Percentiles rank a stretch among this genome's conserved stretches.
Conservation (phyloP, 106 monocot species). For the Dioscorea alata region DNA sequence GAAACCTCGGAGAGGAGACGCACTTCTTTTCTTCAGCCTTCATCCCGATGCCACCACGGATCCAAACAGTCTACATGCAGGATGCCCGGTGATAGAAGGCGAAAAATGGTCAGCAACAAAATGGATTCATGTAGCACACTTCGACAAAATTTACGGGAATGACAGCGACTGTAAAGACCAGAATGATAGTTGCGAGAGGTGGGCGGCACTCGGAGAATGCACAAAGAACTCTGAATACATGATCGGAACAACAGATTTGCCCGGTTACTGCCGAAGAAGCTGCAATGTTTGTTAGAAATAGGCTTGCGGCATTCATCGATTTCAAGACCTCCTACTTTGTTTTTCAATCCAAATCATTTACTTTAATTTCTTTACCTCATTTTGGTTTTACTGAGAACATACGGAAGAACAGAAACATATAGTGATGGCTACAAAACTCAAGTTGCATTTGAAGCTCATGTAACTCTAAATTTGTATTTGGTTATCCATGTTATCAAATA, state of each 20-base stretch:
- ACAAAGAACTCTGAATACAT: conserved; percentile 85
- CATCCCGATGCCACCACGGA: conserved; percentile 68
- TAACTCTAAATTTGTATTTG: no score
- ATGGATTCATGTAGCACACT: conserved; percentile 93
- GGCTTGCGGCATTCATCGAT: neutral
- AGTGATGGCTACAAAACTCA: neutral
- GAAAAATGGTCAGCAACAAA: conserved; percentile 99
- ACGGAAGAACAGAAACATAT: neutral
- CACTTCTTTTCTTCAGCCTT: conserved; percentile 94
- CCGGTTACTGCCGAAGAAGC: conserved; percentile 79
- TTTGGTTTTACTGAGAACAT: neutral
- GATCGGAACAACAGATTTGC: conserved; percentile 64
- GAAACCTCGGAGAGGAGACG: conserved; percentile 84
- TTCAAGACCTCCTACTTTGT: neutral
- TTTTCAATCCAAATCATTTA: neutral
- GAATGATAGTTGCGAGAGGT: conserved; percentile 62
- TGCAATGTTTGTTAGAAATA: conserved; percentile 60
- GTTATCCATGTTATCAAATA: no score
- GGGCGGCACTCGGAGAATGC: conserved; percentile 91
- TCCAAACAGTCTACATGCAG: conserved; percentile 65
- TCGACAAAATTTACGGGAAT: conserved; percentile 35
- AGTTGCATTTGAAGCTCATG: no score
- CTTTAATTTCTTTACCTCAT: neutral
- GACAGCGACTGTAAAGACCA: conserved; percentile 58
- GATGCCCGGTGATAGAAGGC: conserved; percentile 84